These are phyloP conservation scores for Heracleum sosnowskyi DNA, from an alignment of 129 eudicot genomes.

Conservation along the genomic window DNA sequence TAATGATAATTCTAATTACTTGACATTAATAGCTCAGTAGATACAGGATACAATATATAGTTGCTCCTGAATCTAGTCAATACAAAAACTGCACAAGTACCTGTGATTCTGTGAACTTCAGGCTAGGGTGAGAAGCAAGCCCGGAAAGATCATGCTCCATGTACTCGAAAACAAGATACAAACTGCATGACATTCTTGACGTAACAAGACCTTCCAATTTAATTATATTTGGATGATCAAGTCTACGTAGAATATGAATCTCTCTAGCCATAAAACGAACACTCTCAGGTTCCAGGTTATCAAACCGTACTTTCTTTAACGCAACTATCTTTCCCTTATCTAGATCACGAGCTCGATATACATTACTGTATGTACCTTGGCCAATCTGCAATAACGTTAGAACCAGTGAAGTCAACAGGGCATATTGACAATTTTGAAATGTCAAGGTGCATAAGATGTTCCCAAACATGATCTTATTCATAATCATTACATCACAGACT, in stretches of 20 bases:
- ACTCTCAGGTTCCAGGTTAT: slow-evolving; percentile 93
- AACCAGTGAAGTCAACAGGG: slow-evolving; percentile 8
- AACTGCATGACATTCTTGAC: slow-evolving; percentile 91
- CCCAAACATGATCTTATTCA: not conserved
- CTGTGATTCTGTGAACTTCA: slow-evolving; percentile 91
- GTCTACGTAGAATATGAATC: slow-evolving; percentile 70
- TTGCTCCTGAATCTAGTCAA: not conserved
- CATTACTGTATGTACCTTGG: slow-evolving; percentile 96
- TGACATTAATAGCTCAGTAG: not conserved
- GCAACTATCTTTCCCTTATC: slow-evolving; percentile 90
- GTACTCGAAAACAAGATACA: slow-evolving; percentile 91
- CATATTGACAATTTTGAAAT: not conserved
- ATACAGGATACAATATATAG: not conserved
- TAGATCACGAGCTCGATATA: slow-evolving; percentile 88
- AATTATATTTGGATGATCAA: slow-evolving; percentile 85
- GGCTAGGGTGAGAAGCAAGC: slow-evolving; percentile 76
- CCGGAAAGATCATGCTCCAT: slow-evolving; percentile 99
- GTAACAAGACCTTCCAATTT: slow-evolving; percentile 94
- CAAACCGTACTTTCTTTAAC: slow-evolving; percentile 87
- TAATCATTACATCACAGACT: not conserved
- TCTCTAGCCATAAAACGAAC: slow-evolving; percentile 97
- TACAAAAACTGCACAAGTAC: slow-evolving; percentile 19
- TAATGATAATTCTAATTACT: not conserved
- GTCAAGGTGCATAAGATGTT: not conserved
- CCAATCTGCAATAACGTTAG: slow-evolving; percentile 54